Evolutionary conservation across 257 asterid species (phyloP), one percentile per base, ranked within the genome.

Genomic region (Voacanga thouarsii): DNA sequence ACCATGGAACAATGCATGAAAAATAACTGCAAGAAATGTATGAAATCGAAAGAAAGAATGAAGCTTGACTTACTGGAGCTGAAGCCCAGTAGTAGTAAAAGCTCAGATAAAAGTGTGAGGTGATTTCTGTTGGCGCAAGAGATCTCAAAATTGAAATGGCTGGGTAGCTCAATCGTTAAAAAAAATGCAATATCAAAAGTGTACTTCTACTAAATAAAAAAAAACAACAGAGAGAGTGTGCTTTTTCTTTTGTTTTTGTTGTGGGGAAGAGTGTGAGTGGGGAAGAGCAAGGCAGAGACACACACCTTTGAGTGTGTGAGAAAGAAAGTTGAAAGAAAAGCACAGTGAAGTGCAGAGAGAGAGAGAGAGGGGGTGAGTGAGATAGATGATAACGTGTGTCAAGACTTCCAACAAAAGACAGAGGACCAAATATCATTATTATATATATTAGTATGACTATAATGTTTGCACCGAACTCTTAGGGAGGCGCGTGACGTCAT

Each of bases 11-110:
- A 77, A 75, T 7, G 65, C 37, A 44, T 0, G 51, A 30, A 4
- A 41, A 41, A 68, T 3, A 41, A 68, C 30, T 68, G n/a, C 53
- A 68, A 68, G 51, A 72, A n/a, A 26, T 44, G 33, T 24, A 26
- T 47, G 10, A 57, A 80, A 80, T 24, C 72, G 14, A 69, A 71
- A 47, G 65, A 70, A 75, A 79, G 56, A 75, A 67, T 37, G 77
- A 81, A 64, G 69, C 45, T 75, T 66, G 55, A 80, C 94, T 86
- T 78, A 90, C 90, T 44, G 76, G 80, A 88, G 81, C 77, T 82
- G 86, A 77, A 85, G 80, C 85, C 56, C 82, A 71, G 80, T 28
- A 63, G 71, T 60, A 72, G 73, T 21, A 39, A 61, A 79, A 74
- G 83, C 82, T 59, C 80, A 56, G 80, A 69, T 28, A 78, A 47